Evolutionary conservation across 139 green algal genomes (phyloP), one percentile per base, ranked within the genome.

Genomic region (Astrephomene gubernaculifera): DNA sequence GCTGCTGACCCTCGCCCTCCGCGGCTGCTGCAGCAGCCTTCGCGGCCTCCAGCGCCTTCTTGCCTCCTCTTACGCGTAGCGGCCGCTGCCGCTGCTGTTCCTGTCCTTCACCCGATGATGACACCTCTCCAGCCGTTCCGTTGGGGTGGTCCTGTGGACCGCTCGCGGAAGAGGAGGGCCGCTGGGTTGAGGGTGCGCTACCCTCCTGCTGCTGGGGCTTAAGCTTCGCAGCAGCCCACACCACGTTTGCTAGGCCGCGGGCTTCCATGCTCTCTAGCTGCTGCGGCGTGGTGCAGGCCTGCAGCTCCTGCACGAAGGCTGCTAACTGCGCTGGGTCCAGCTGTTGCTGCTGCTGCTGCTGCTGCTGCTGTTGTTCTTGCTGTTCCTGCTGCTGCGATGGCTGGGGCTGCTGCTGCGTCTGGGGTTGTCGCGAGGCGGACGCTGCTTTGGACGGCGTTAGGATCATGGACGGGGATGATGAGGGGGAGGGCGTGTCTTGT

Each of bases 151-250:
- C n/a, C n/a, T n/a, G n/a, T n/a, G n/a, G n/a, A n/a, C n/a, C n/a
- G n/a, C n/a, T n/a, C n/a, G n/a, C n/a, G n/a, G n/a, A n/a, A n/a
- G n/a, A n/a, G n/a, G n/a, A n/a, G n/a, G n/a, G n/a, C n/a, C n/a
- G n/a, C n/a, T n/a, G n/a, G n/a, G n/a, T n/a, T n/a, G n/a, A n/a
- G n/a, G n/a, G n/a, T n/a, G n/a, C n/a, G n/a, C n/a, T n/a, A n/a
- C n/a, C n/a, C n/a, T n/a, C 8, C 74, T 65, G 29, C 9, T 49
- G 74, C 38, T 45, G 10, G 21, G 74, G 74, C 54, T 65, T 74
- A 6, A 84, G 78, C 43, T 74, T 74, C 24, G 78, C 78, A 1
- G 63, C 61, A 5, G 78, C 78, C 78, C 78, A 84, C 9, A 84
- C 44, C 41, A 84, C 21, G 63, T 65, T 84, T 1, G 78, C 43